These are phyloP conservation scores for Paramecium sonneborni DNA, from an alignment of 73 alveolate species.

Conservation along the genomic window DNA sequence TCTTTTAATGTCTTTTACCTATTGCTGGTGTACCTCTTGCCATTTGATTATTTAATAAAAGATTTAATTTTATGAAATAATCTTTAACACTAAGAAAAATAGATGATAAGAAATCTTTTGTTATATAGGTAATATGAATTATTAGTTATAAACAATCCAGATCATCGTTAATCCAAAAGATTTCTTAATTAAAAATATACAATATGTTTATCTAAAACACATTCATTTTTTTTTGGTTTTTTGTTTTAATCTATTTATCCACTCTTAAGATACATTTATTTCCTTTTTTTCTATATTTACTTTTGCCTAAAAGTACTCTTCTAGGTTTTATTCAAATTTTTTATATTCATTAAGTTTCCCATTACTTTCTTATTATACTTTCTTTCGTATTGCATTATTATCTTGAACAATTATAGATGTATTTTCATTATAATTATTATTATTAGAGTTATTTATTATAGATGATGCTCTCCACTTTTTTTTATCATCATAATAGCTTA, in stretches of 20 bases:
- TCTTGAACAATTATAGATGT: not conserved
- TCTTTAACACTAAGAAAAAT: not conserved
- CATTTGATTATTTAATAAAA: slow-evolving; percentile 67
- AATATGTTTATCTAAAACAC: slow-evolving; percentile 22
- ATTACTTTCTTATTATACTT: not conserved
- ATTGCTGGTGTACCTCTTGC: slow-evolving; percentile 84
- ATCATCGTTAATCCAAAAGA: slow-evolving; percentile 12
- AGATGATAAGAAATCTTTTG: not conserved
- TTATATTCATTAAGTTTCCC: not conserved
- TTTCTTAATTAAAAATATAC: not conserved
- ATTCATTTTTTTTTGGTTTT: slow-evolving; percentile 21
- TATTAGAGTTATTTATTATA: not conserved
- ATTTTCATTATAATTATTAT: not conserved
- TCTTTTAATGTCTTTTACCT: slow-evolving; percentile 80
- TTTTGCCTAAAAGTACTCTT: not conserved
- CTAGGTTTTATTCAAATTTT: not conserved
- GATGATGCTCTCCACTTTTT: not conserved
- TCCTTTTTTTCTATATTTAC: not conserved
- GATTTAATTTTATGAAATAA: slow-evolving; percentile 45
- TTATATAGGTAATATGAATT: not conserved
- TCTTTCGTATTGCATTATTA: not conserved
- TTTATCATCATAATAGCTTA: not conserved
- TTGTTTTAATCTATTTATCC: not conserved
- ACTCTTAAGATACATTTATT: not conserved
- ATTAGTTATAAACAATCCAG: slow-evolving; percentile 19